Evolutionary conservation across 2,329 filamentous ascomycete genomes (phyloP).

Genomic region (Emericellopsis cladophorae): DNA sequence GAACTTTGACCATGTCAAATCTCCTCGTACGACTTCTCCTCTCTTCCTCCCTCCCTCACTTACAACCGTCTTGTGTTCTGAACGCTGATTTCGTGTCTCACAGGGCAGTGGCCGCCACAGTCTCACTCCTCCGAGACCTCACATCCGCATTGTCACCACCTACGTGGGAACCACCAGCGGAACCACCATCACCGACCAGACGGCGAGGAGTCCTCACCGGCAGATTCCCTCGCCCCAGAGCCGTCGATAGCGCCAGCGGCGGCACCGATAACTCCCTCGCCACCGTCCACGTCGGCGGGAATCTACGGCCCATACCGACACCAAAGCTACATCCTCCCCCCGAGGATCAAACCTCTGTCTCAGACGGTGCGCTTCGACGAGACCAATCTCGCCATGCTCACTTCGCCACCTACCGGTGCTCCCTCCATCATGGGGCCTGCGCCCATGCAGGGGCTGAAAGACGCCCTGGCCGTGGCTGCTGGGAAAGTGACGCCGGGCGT

Average conservation of each 20-base stretch:
- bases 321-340: slow-evolving; percentile 7
- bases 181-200: slow-evolving; percentile 3
- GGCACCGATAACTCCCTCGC: slow-evolving; percentile 12
- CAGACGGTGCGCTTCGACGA: slow-evolving; percentile 23
- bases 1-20: slow-evolving; percentile 22
- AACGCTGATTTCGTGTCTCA: neutral
- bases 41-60: neutral
- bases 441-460: slow-evolving; percentile 29
- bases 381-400: slow-evolving; percentile 24
- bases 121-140: slow-evolving; percentile 1
- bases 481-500: slow-evolving; percentile 58
- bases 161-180: slow-evolving; percentile 1
- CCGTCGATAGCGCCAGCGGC: slow-evolving; percentile 17
- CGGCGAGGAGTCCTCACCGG: slow-evolving; percentile 7
- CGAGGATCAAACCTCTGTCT: slow-evolving; percentile 1
- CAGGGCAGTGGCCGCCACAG: slow-evolving; percentile 2
- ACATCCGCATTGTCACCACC: neutral
- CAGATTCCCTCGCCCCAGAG: slow-evolving; percentile 19
- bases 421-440: no score
- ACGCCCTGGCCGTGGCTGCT: slow-evolving; percentile 35
- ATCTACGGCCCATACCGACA: slow-evolving; percentile 29
- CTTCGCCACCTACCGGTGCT: slow-evolving; percentile 14
- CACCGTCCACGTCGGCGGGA: slow-evolving; percentile 23
- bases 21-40: slow-evolving; percentile 17
- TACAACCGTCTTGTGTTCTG: neutral